Base-by-base conservation (phyloP, 2,329 filamentous ascomycete genomes). In the Cordyceps farinosa region DNA sequence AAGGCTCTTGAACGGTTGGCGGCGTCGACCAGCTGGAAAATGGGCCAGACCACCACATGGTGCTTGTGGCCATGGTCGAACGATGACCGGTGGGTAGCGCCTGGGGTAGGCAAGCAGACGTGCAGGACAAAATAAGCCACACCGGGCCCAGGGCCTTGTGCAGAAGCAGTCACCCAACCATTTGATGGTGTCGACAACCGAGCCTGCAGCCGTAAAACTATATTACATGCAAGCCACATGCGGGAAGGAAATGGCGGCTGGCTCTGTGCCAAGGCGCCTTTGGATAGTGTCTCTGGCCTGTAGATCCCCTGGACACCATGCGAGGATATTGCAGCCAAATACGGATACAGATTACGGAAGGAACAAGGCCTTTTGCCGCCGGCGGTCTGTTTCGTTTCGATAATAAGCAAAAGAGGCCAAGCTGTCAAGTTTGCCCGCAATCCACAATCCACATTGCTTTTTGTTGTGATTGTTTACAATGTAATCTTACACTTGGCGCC, bases 151-250 rank as follows among this genome's bases (percentile, higher is more conserved):
- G 22, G 22, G 22, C 22, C 22, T 22, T 22, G 22, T 22, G 27
- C 6, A 34, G 27, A 29, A 32, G 50, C 22, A 52, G 36, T 29
- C 34, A 54, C 27, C 22, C 22, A 22, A 22, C 22, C 22, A 17
- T n/a, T n/a, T 17, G 36, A 22, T 36, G 42, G 40, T 48, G 42
- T 57, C 42, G 54, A 57, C 38, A 55, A 44, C 51, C 32, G 34
- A 55, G 52, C 52, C 36, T 17, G 54, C 54, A 57, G 32, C 32
- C 57, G 29, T 36, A 51, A 44, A 52, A 27, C 52, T 54, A 54
- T 52, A 60, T 60, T 60, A 17, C 27, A 40, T 60, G 57, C 57
- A 60, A 60, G 57, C 57, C 57, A 60, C 44, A 15, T 60, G 47
- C 57, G 34, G 32, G n/a, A 60, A 34, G n/a, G 30, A 56, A 56